phyloP scores from a whole-genome alignment of 495 filamentous ascomycete genomes.

The Penicillium atrosanguineum region DNA sequence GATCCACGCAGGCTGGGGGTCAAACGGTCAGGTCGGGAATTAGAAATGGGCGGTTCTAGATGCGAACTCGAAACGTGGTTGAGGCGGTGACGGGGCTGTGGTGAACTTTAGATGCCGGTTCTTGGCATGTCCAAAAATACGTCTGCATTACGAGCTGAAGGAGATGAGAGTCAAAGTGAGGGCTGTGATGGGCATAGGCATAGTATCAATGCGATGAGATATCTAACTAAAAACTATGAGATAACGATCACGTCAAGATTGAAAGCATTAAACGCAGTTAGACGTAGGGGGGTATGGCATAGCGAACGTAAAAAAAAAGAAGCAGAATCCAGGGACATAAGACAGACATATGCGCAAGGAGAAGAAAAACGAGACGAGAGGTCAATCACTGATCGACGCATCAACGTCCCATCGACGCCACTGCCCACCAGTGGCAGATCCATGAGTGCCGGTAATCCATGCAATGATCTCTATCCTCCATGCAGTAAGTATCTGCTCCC shows the following conservation, averaged over 20 bases:
- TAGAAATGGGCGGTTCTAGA: constrained; percentile 8
- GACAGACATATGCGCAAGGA: constrained; percentile 18
- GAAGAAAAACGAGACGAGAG: constrained; percentile 9
- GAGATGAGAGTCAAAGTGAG: neutral
- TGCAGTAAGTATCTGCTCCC: constrained; percentile 10
- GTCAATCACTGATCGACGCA: constrained; percentile 24
- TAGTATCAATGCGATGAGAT: constrained; percentile 15
- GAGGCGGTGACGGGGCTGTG: neutral
- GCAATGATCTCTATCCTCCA: constrained; percentile 30
- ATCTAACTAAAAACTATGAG: constrained; percentile 7
- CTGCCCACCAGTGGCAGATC: constrained; percentile 36
- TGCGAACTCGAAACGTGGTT: neutral
- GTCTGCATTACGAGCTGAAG: neutral
- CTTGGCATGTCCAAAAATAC: neutral
- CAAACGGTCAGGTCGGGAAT: neutral
- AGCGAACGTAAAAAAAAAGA: constrained; percentile 6
- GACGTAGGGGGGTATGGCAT: constrained; percentile 22
- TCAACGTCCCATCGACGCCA: constrained; percentile 25
- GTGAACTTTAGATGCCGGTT: neutral
- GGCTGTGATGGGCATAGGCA: neutral
- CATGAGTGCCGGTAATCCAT: constrained; percentile 26
- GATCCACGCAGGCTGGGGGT: too few relatives aligned
- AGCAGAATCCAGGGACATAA: neutral
- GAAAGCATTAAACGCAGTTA: constrained; percentile 9
- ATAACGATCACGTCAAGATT: neutral